Base-by-base conservation (phyloP, 148 eudicot species). In the Rhododendron simsii region DNA sequence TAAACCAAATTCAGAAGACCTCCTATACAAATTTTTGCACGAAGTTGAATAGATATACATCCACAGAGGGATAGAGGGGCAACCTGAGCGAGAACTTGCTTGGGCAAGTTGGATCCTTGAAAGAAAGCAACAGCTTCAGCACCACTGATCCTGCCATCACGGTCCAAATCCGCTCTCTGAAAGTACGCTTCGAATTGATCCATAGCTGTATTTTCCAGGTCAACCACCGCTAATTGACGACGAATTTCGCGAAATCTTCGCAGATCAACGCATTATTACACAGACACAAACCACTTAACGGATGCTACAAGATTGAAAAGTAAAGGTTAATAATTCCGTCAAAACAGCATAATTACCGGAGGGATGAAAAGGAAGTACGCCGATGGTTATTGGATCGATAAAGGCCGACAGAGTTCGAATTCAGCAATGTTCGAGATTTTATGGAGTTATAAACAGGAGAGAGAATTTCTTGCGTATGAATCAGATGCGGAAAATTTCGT, bases 61-160 rank as follows among this genome's bases (percentile, higher is more conserved):
- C 63, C 41, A 76, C 50, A 57, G 35, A 59, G 47, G 50, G 33
- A 79, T 23, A 55, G 48, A 30, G 77, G 14, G 13, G 7, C 0
- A 79, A 96, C 99, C 98, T 97, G 98, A 78, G 98, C 98, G 84
- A 97, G 96, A 41, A 97, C 95, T 87, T 88, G 96, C 89, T 93
- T 92, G 55, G 98, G 86, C 87, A 97, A 91, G 75, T 93, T 92
- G 77, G 99, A 95, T 90, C 94, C 99, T 88, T 94, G 95, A 65
- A 95, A 93, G 82, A 97, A 97, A 78, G 88, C 30, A 44, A 97
- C 99, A 78, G 98, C 99, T 92, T 97, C 99, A 87, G 92, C 91
- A 45, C 99, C 99, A 88, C 98, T 95, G 87, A 97, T 94, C 86
- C 95, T 92, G 30, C 98, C 99, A 89, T 97, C 99, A 16, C 91